phyloP scores from a whole-genome alignment of 805 yeast species.

The Priceomyces fermenticarens region DNA sequence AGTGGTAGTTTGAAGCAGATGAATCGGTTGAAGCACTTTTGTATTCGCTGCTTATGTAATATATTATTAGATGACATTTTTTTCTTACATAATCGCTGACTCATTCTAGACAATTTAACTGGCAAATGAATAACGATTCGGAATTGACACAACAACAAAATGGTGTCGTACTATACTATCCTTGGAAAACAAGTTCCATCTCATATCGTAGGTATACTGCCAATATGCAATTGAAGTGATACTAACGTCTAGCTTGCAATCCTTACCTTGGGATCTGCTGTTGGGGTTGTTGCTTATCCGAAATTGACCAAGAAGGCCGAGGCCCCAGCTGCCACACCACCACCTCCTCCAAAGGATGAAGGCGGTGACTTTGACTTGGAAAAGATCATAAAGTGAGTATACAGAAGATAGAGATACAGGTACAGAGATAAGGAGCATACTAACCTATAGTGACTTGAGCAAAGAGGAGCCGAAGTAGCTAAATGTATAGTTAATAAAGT shows the following conservation, averaged over 20 bases:
- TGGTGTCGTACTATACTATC: slow-evolving; percentile 43
- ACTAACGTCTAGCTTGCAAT: slow-evolving; percentile 35
- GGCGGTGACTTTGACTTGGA: slow-evolving; percentile 44
- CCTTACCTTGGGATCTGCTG: slow-evolving; percentile 38
- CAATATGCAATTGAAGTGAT: not conserved
- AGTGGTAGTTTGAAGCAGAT: too few species aligned
- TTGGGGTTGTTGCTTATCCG: slow-evolving; percentile 38
- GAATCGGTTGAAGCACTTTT: too few species aligned
- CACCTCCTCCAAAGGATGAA: slow-evolving; percentile 18
- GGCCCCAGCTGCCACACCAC: slow-evolving; percentile 19
- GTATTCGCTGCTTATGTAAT: not conserved
- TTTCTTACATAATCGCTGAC: not conserved
- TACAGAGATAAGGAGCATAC: slow-evolving; percentile 8
- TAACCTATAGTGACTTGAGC: slow-evolving; percentile 36
- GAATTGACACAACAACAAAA: slow-evolving; percentile 8
- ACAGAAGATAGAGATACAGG: not conserved
- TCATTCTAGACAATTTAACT: not conserved
- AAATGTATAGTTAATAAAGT: not conserved
- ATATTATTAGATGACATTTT: not conserved
- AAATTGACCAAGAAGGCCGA: slow-evolving; percentile 18
- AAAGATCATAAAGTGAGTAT: slow-evolving; percentile 40
- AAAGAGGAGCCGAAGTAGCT: slow-evolving; percentile 38
- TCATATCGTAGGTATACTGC: slow-evolving; percentile 35
- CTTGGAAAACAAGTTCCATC: slow-evolving; percentile 46
- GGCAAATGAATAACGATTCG: slow-evolving; percentile 3